Evolutionary conservation across 208 protist species (phyloP), one percentile per base, ranked within the genome.

Genomic region (Trypanosomatidae sp.): DNA sequence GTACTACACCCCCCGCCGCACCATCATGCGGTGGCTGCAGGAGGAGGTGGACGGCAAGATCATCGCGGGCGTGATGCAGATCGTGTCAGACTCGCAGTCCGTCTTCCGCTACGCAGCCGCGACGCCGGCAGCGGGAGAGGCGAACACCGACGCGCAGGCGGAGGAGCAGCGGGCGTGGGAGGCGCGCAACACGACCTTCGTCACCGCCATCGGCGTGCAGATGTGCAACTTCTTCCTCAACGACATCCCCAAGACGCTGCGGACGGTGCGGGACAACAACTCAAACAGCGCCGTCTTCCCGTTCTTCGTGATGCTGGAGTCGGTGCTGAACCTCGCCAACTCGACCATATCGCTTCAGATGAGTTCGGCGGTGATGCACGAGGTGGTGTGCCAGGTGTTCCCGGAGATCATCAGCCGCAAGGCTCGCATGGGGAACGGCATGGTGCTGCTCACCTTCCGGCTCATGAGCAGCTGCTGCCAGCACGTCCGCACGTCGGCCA

Each of bases 401-500:
- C 93, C 90, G 2, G 90, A 93, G 70, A 92, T 95, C 47, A 88
- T 94, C 66, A 92, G 86, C 71, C 71, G 84, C 44, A 89, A 91
- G 74, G 85, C 84, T 10, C 75, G 78, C 9, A 95, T 95, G 91
- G 83, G 86, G 64, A 85, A 73, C 62, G 91, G 91, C 43, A 85
- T 97, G 81, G 77, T 92, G 44, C 77, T 94, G n/a, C 80, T 97
- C 19, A 89, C 84, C 12, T 92, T 94, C 71, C 89, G 90, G 64
- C 80, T 97, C 64, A 94, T 97, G 91, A 95, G 91, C 76, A 92
- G 82, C 58, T 95, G 86, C 70, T 95, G 83, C 71, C 83, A 90
- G 74, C 79, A 91, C 69, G 93, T 97, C 36, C 90, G 93, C 62
- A 71, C 69, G 33, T 84, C 83, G 12, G 86, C 91, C 1, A 75